Evolutionary conservation across 2,329 filamentous ascomycete genomes (phyloP).

Genomic region (Pyrenophora tritici-repentis): DNA sequence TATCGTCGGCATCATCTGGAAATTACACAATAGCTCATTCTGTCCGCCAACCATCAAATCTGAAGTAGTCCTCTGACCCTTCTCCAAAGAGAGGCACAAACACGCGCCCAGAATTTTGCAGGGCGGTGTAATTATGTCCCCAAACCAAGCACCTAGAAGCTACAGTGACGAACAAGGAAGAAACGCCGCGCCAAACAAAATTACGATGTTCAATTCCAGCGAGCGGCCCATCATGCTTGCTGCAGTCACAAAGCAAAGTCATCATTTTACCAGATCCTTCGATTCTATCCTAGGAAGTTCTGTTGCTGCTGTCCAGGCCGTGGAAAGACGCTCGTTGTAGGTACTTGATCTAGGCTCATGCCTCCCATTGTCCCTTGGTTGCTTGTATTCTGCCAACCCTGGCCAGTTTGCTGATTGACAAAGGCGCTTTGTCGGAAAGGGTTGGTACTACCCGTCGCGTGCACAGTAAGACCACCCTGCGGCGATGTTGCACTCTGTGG

Average conservation of each 20-base stretch:
- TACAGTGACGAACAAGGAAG: neutral
- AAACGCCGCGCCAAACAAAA: slow-evolving; percentile 8
- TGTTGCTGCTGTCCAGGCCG: slow-evolving; percentile 63
- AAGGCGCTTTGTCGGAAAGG: slow-evolving; percentile 92
- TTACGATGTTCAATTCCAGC: neutral
- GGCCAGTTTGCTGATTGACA: slow-evolving; percentile 83
- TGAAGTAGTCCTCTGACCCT: slow-evolving; percentile 1
- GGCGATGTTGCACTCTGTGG: slow-evolving; percentile 42
- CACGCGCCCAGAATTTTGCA: neutral
- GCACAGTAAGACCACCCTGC: slow-evolving; percentile 60
- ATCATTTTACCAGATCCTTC: neutral
- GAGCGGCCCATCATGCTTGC: neutral
- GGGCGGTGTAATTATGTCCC: slow-evolving; percentile 1
- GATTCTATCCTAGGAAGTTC: slow-evolving; percentile 35
- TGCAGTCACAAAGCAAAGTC: neutral
- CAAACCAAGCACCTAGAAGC: slow-evolving; percentile 3
- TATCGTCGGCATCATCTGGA: slow-evolving; percentile 7
- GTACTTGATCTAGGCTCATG: slow-evolving; percentile 72
- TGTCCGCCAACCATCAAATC: neutral
- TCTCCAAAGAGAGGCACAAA: neutral
- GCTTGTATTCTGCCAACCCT: slow-evolving; percentile 79
- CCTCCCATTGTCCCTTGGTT: slow-evolving; percentile 79
- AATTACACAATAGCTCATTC: slow-evolving; percentile 10
- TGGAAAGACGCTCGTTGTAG: slow-evolving; percentile 84
- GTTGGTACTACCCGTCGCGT: slow-evolving; percentile 87